Evolutionary conservation across 352 stramenopile genomes (phyloP).

Genomic region (Globisporangium spinosum): DNA sequence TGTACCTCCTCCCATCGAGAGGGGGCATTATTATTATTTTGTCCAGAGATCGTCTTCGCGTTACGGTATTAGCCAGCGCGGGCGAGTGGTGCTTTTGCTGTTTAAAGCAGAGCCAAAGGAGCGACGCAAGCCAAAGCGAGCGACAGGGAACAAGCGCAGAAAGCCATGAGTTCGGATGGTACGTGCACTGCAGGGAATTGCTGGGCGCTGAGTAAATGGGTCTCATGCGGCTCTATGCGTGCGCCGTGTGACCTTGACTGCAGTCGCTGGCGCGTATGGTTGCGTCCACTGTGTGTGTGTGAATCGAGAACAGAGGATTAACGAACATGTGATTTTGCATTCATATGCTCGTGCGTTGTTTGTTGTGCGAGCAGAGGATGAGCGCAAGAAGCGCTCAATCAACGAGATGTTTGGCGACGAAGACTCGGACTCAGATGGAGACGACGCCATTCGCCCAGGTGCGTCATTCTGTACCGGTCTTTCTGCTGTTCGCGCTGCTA

Average conservation of each 20-base stretch:
- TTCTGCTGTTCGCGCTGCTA: not conserved
- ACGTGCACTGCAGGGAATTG: constrained; percentile 10
- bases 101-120: not conserved
- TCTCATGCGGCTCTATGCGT: too few species aligned
- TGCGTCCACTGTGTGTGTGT: not conserved
- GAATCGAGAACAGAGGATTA: not conserved
- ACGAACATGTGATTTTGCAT: not conserved
- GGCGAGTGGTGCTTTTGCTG: constrained; percentile 3
- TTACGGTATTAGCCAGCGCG: not conserved
- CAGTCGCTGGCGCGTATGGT: too few species aligned
- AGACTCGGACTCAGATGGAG: constrained; percentile 69
- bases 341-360: not conserved
- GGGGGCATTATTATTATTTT: not conserved
- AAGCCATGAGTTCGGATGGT: constrained; percentile 63
- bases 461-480: not conserved
- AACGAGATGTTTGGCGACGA: constrained; percentile 88
- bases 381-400: constrained; percentile 82
- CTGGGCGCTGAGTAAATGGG: too few species aligned
- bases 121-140: constrained; percentile 4
- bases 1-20: not conserved
- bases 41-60: constrained; percentile 1
- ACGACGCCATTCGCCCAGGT: constrained; percentile 52
- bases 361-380: constrained; percentile 41
- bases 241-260: too few species aligned
- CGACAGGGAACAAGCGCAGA: constrained; percentile 11